Evolutionary conservation across 202 grass and related monocot species (phyloP), one percentile per base, ranked within the genome.

Genomic region (Elaeis oleifera): DNA sequence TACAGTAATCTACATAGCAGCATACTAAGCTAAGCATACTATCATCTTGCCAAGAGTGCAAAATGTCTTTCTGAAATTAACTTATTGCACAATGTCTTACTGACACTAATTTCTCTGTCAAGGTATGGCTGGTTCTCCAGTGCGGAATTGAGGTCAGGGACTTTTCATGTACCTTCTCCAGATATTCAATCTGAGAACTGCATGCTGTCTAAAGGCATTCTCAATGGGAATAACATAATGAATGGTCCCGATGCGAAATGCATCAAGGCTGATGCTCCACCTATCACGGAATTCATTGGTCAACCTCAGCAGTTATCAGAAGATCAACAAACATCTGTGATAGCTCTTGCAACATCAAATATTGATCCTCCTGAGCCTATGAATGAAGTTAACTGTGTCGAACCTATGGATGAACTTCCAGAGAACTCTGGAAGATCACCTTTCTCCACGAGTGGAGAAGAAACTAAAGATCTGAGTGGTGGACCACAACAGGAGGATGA

Each of bases 51-150:
- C 1, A 13, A 44, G 36, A 44, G 36, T 44, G 8, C 1, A 13
- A 14, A 14, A 26, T 31, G 9, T 63, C 18, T 39, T 73, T 73
- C 52, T 55, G 19, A 63, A 44, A 44, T 44, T 44, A 44, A 13
- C 36, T 44, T 44, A 24, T 36, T 44, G 36, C 36, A 44, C 36
- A 3, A 13, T 44, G 36, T 44, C 2, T 44, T 44, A 1, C 49
- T 73, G n/a, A 62, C 36, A 26, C 36, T 13, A 13, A 44, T 44
- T 80, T 74, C 61, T 51, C 68, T 60, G 13, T 56, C 68, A 79
- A 94, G 94, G 80, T 99, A 99, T 80, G 94, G 85, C 57, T 99
- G 94, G 94, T 99, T 89, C 56, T 79, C 82, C 70, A 78, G 62
- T 78, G 61, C 70, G 60, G 85, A 99, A 61, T 72, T 80, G 57